Evolutionary conservation across 306 rosid species (phyloP).

Genomic region (Castanea mollissima): DNA sequence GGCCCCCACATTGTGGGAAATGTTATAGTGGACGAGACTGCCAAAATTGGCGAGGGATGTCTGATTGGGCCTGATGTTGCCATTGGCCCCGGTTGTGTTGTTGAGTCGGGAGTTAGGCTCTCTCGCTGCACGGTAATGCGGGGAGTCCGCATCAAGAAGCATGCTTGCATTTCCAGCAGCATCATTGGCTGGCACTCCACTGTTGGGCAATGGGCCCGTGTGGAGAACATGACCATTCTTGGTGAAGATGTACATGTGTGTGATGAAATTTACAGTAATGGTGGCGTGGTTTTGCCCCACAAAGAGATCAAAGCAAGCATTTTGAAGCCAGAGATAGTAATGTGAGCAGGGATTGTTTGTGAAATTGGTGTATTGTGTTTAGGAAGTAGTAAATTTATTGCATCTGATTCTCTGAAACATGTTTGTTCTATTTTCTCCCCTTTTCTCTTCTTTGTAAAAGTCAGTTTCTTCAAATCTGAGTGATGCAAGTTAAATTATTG

Average conservation of each 20-base stretch:
- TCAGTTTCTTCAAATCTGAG: slow-evolving; percentile 18
- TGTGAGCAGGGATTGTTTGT: slow-evolving; percentile 44
- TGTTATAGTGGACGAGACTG: slow-evolving; percentile 85
- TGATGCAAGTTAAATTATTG: slow-evolving; percentile 22
- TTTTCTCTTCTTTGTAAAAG: not conserved
- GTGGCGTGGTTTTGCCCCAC: slow-evolving; percentile 97
- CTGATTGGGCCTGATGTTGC: slow-evolving; percentile 99
- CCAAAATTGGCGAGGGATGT: slow-evolving; percentile 91
- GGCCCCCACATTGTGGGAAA: slow-evolving; percentile 88
- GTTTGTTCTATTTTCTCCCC: not conserved
- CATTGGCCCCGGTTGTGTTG: slow-evolving; percentile 83
- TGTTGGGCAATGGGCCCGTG: slow-evolving; percentile 97
- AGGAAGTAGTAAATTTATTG: slow-evolving; percentile 17
- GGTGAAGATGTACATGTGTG: slow-evolving; percentile 96
- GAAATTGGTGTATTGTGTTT: slow-evolving; percentile 12
- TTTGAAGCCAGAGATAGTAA: slow-evolving; percentile 95
- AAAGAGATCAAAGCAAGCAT: slow-evolving; percentile 94
- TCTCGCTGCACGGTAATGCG: slow-evolving; percentile 95
- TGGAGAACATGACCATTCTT: slow-evolving; percentile 92
- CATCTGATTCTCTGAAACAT: slow-evolving; percentile 12
- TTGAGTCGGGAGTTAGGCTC: slow-evolving; percentile 92
- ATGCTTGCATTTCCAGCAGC: slow-evolving; percentile 89
- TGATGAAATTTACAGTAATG: slow-evolving; percentile 91
- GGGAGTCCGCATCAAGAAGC: slow-evolving; percentile 79
- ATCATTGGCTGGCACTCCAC: slow-evolving; percentile 98